Evolutionary conservation across 2,329 filamentous ascomycete genomes (phyloP), one percentile per base, ranked within the genome.

Genomic region (Cladosporium cucumerinum): DNA sequence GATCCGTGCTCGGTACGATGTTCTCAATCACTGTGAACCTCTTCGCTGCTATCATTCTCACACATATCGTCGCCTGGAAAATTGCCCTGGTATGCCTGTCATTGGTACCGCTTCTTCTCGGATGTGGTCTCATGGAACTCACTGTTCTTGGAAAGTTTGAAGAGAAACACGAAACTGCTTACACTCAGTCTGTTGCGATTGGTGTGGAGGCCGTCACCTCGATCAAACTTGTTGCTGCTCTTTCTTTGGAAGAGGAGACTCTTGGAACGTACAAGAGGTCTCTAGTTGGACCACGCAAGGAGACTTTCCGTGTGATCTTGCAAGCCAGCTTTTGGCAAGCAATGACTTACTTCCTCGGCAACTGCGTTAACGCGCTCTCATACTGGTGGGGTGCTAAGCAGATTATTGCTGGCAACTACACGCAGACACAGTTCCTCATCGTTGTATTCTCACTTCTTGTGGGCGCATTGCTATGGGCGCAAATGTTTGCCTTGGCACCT

Each of bases 331-430:
- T 87, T 21, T 87, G 84, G 80, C 81, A 88, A 10, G 85, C 87
- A 3, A 79, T 88, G 48, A 82, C 86, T 18, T 85, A 87, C 72
- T 85, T 82, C 68, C 79, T 84, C 14, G 85, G 87, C 21, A 89
- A 89, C 72, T 82, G 90, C 57, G 85, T 92, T 28, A 91, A 92
- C 71, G 88, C 89, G 0, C 84, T 93, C 59, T 88, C 89, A 0
- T 93, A 92, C 76, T 93, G 89, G 89, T 93, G 90, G 62, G 90
- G 90, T 5, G 84, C 89, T 0, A 88, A 86, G 70, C 86, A 87
- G 68, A 90, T 93, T 65, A 84, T 88, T 60, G 81, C 83, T 46
- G 89, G 89, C 5, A 79, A 85, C 65, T 89, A 89, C 69, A 85
- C 84, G 46, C 85, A 87, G 32, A 84, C 89, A 21, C 78, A 86